Conservation (phyloP, 495 filamentous ascomycete species). For the Penicillium argentinense region DNA sequence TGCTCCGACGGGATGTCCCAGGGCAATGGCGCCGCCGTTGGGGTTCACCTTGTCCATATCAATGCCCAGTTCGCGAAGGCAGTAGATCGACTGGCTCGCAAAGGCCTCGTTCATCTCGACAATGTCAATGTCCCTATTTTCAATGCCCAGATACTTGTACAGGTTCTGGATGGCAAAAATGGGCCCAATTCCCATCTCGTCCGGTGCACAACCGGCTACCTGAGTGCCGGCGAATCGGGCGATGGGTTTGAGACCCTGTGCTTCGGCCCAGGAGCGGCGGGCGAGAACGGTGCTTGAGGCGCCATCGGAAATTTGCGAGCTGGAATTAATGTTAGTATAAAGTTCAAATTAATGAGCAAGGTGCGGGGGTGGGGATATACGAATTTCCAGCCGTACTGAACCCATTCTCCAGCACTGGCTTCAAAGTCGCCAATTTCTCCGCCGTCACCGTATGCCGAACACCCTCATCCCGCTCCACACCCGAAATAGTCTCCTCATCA, state of each 20-base stretch:
- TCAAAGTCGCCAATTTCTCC: constrained; percentile 70
- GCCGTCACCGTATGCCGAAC: constrained; percentile 78
- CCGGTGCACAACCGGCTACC: constrained; percentile 74
- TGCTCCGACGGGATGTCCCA: constrained; percentile 72
- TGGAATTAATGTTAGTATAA: background rate
- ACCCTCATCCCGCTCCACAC: constrained; percentile 77
- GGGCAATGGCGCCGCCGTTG: constrained; percentile 71
- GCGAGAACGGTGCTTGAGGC: constrained; percentile 82
- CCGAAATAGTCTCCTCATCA: constrained; percentile 65
- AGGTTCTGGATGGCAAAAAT: constrained; percentile 84
- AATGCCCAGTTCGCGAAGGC: constrained; percentile 66
- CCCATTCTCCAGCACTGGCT: constrained; percentile 80
- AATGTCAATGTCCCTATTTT: constrained; percentile 72
- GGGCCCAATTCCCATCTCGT: constrained; percentile 92
- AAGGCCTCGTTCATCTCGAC: constrained; percentile 93
- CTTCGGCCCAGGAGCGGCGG: constrained; percentile 75
- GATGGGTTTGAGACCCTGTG: constrained; percentile 75
- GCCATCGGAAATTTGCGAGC: constrained; percentile 43
- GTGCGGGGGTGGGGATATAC: too few species aligned
- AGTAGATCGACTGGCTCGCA: constrained; percentile 86
- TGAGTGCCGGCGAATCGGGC: constrained; percentile 84
- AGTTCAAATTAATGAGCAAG: too few species aligned
- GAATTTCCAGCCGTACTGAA: constrained; percentile 67
- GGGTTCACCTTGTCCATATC: constrained; percentile 80
- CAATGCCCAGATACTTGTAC: constrained; percentile 65